These are phyloP conservation scores for Pseudotsuga menziesii DNA, from an alignment of 75 land plant genomes.

Conservation along the genomic window DNA sequence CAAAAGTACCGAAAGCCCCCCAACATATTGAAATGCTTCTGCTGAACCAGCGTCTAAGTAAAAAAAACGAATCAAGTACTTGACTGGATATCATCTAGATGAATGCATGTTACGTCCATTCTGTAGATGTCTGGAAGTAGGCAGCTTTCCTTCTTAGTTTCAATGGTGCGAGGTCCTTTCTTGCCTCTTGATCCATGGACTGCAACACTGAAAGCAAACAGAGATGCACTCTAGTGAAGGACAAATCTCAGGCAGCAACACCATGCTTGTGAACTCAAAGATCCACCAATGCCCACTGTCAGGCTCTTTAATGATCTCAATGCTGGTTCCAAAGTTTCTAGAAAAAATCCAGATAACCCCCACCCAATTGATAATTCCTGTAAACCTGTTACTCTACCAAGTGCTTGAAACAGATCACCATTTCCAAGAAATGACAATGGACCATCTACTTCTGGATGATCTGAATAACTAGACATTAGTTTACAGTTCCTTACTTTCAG, in stretches of 20 bases:
- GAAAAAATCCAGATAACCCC: conserved; percentile 37
- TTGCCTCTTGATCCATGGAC: no score
- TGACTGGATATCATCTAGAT: conserved; percentile 69
- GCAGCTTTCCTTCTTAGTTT: no score
- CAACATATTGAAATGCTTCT: conserved; percentile 81
- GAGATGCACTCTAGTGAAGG: conserved; percentile 40
- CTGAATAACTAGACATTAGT: conserved; percentile 6
- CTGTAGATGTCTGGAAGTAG: no score
- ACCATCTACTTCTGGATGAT: conserved; percentile 4
- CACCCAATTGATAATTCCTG: conserved; percentile 47
- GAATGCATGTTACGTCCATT: no score
- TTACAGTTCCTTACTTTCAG: conserved; percentile 42
- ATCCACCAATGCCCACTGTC: conserved; percentile 48
- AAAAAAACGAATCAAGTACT: conserved; percentile 55
- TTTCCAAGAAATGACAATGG: not conserved
- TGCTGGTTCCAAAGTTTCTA: conserved; percentile 23
- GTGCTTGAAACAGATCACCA: conserved; percentile 8
- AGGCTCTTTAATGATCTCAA: conserved; percentile 22
- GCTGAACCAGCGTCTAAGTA: conserved; percentile 88
- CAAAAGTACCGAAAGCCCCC: conserved; percentile 65
- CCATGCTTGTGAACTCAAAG: conserved; percentile 20
- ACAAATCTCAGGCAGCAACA: conserved; percentile 26
- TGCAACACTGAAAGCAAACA: conserved; percentile 57
- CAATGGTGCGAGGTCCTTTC: no score
- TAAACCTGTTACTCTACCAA: conserved; percentile 27